A percentile compares a stretch with the other conserved stretches of the same genome.
Conservation (phyloP, 1,139 yeast species). For the Hyphopichia burtonii region DNA sequence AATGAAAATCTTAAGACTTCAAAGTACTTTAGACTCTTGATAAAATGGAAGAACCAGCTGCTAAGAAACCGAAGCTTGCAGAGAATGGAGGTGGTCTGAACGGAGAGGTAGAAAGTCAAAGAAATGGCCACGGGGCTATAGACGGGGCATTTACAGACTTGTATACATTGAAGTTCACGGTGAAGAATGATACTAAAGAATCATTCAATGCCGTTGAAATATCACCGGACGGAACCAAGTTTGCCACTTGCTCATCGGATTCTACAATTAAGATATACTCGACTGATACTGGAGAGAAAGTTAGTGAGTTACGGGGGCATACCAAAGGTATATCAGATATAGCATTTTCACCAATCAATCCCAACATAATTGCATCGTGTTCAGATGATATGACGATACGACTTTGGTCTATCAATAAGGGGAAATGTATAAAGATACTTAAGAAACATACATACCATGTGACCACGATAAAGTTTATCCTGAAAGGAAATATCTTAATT, state of each 20-base stretch:
- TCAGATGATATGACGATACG: constrained; percentile 85
- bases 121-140: neutral
- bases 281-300: constrained; percentile 14
- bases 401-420: constrained; percentile 61
- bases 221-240: constrained; percentile 59
- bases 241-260: constrained; percentile 57
- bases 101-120: neutral
- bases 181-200: neutral
- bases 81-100: neutral
- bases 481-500: constrained; percentile 74
- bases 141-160: neutral
- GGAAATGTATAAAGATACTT: constrained; percentile 56
- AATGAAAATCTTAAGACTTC: too few species aligned
- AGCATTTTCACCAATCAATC: constrained; percentile 70
- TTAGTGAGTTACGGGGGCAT: constrained; percentile 57
- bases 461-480: constrained; percentile 66
- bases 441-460: constrained; percentile 87
- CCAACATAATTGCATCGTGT: constrained; percentile 74
- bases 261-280: constrained; percentile 27
- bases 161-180: constrained; percentile 1
- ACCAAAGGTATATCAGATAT: constrained; percentile 67
- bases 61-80: constrained; percentile 1
- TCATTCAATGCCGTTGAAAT: constrained; percentile 50
- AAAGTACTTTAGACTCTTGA: too few species aligned
- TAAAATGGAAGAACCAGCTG: constrained; percentile 5